Evolutionary conservation across 23 red algal species (phyloP).

Genomic region (Gracilariopsis chorda): DNA sequence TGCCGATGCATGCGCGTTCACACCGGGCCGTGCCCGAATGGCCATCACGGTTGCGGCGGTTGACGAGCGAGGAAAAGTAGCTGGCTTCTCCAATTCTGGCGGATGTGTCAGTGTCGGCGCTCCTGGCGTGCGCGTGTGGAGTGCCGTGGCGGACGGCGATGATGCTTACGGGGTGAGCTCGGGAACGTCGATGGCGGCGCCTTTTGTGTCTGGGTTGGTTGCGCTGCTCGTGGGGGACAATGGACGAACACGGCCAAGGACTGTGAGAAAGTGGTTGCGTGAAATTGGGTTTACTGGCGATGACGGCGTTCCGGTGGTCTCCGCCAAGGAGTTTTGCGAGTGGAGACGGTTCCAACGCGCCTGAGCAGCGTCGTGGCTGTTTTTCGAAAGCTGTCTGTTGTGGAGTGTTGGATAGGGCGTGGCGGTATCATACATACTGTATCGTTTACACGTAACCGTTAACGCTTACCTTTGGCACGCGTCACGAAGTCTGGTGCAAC

Average conservation of each 20-base stretch:
- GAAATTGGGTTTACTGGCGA: neutral
- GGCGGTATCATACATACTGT: no score
- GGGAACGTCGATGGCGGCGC: slow-evolving; percentile 60
- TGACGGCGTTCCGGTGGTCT: neutral
- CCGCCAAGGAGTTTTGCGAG: neutral
- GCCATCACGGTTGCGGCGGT: slow-evolving; percentile 60
- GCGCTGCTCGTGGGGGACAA: slow-evolving; percentile 33
- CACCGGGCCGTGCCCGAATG: slow-evolving; percentile 25
- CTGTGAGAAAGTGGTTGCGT: neutral
- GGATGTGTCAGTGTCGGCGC: slow-evolving; percentile 58
- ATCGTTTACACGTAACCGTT: no score
- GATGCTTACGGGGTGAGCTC: neutral
- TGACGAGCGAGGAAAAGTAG: neutral
- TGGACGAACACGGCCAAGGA: neutral
- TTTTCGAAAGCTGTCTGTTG: no score
- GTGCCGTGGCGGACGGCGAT: slow-evolving; percentile 20
- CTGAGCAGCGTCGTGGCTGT: no score
- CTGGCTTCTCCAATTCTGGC: slow-evolving; percentile 29
- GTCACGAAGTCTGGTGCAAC: no score
- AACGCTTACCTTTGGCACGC: no score
- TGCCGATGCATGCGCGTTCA: slow-evolving; percentile 53
- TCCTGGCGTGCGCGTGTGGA: slow-evolving; percentile 32
- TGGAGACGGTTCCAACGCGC: no score
- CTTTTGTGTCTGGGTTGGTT: slow-evolving; percentile 46
- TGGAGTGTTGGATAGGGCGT: no score